Evolutionary conservation across 1,284 basidiomycete genomes (phyloP), one percentile per base, ranked within the genome.

Genomic region (Hemileccinum hortonii): DNA sequence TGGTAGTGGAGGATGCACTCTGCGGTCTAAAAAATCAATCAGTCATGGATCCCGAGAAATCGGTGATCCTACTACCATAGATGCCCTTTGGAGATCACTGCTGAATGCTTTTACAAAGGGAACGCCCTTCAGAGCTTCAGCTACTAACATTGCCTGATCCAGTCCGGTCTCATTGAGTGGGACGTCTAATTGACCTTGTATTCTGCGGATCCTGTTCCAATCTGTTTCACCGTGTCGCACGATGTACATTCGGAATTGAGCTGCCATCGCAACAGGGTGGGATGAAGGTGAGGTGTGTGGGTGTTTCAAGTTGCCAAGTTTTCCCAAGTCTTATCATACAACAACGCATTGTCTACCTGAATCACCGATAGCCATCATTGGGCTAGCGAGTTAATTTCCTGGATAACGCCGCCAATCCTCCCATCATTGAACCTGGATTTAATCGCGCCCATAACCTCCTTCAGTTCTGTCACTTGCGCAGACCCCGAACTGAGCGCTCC

Each of bases 161-260:
- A 75, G 51, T 11, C 87, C 87, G 3, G 66, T 68, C 10, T 73
- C 76, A 59, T 90, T 88, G 59, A 90, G 71, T 30, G 66, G 57
- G 14, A 83, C 83, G 67, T 90, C 84, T 53, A 80, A 61, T 6
- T 90, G 87, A 40, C 88, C 87, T 72, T 90, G 87, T 44, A 88
- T 78, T 53, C 86, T 80, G 24, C 73, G 73, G 11, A 71, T 66
- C 49, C 73, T 69, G 65, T 90, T 90, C 62, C 79, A 81, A 44
- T 82, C 75, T 29, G 87, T 90, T 71, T 90, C 87, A 32, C 87
- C 88, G 60, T 90, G 88, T 42, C 87, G 81, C 41, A 90, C 78
- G 54, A 90, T 71, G 64, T 84, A 87, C 37, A 90, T 61, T 40
- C 73, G 73, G 33, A 74, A 69, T 43, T 57, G 51, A 45, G 67